Base-by-base conservation (phyloP, 2,329 filamentous ascomycete species). In the Zymoseptoria brevis region DNA sequence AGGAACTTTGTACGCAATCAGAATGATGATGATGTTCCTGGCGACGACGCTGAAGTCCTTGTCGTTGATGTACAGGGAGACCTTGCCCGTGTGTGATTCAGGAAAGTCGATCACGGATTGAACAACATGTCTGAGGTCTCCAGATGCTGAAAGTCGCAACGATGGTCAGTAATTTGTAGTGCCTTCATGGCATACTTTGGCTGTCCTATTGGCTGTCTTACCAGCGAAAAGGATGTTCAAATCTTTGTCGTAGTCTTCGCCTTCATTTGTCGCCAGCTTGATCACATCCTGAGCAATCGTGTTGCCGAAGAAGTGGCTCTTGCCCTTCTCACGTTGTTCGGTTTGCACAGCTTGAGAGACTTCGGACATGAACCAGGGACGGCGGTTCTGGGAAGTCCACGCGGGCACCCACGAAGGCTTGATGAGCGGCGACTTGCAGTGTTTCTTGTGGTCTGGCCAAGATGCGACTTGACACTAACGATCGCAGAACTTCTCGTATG, bases 301-400 rank as follows among this genome's bases (percentile, higher is more conserved):
- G 56, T 76, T 77, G 6, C 75, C 75, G 75, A 74, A 79, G 11
- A 77, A 65, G 58, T 67, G 71, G 54, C 73, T 75, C 6, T 58
- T 56, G 8, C 26, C 26, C 26, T 29, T 29, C 26, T 64, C 69
- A 4, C 72, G 56, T 58, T 73, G 26, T 21, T n/a, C 26, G 22
- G 35, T 24, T 13, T 53, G 48, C 11, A 30, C n/a, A 21, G 13
- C 26, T 29, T 29, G 45, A 48, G 22, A 1, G n/a, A 11, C 51
- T 11, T 19, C 66, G 35, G 19, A 19, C 29, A 54, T 48, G 8
- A 5, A 50, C 68, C 3, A 71, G 50, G 60, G 73, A 75, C 1
- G 55, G 16, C 4, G 72, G 70, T 1, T 2, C 24, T 74, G 64
- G 1, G 19, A 13, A 1, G 65, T 54, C 71, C 71, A 75, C 11